phyloP scores from a whole-genome alignment of 129 eudicot species.

The Lactuca sativa region DNA sequence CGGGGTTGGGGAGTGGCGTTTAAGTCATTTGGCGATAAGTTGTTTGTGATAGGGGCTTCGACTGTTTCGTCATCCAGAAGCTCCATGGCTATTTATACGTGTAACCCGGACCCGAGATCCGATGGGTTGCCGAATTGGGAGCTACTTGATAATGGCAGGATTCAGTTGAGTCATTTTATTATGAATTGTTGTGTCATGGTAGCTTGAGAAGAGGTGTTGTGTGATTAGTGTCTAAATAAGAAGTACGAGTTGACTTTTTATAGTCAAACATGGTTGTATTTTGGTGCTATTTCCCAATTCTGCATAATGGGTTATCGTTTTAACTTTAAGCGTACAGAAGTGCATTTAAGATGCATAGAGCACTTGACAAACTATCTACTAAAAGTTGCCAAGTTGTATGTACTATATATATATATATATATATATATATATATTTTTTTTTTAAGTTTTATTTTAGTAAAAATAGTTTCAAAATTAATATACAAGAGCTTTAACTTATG shows the following conservation, averaged over 20 bases:
- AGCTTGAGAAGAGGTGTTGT: constrained; percentile 47
- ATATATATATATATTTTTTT: no score
- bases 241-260: constrained; percentile 17
- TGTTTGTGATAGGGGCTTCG: constrained; percentile 74
- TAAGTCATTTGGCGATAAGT: constrained; percentile 75
- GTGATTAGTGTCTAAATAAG: constrained; percentile 35
- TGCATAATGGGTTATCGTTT: constrained; percentile 5
- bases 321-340: constrained; percentile 13
- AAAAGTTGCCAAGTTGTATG: background rate
- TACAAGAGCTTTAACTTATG: background rate
- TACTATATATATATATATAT: no score
- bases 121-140: constrained; percentile 52
- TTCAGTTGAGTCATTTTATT: constrained; percentile 59
- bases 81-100: constrained; percentile 67
- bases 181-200: constrained; percentile 81
- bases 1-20: constrained; percentile 95
- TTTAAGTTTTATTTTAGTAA: background rate
- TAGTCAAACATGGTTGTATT: constrained; percentile 31
- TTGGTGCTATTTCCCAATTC: constrained; percentile 9
- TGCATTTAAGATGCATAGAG: background rate
- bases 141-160: constrained; percentile 49
- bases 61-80: constrained; percentile 32
- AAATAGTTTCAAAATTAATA: background rate
- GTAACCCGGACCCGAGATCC: constrained; percentile 56
- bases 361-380: background rate